A percentile compares a stretch with the other conserved stretches of the same genome.
These are phyloP conservation scores for Dactylellina cionopaga DNA, from an alignment of 2,329 filamentous ascomycete species.

Conservation along the genomic window DNA sequence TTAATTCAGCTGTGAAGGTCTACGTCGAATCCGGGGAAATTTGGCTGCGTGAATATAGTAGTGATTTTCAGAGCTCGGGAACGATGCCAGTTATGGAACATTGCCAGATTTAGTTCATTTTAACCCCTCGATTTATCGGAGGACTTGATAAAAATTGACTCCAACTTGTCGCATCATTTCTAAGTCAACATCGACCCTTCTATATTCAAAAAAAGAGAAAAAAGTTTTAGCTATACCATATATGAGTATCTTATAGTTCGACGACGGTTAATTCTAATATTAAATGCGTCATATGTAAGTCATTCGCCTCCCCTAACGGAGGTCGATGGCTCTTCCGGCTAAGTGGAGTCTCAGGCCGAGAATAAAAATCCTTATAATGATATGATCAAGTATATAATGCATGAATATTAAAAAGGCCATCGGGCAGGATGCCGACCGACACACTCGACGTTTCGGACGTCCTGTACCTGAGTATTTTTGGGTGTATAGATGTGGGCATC, in stretches of 20 bases:
- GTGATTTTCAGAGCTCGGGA: constrained; percentile 45
- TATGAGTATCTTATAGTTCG: background rate
- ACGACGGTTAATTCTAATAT: constrained; percentile 35
- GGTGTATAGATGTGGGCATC: constrained; percentile 11
- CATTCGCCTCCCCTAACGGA: constrained; percentile 19
- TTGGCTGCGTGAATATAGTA: constrained; percentile 20
- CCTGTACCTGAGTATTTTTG: constrained; percentile 49
- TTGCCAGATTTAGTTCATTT: constrained; percentile 23
- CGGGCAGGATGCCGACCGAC: constrained; percentile 32
- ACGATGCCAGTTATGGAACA: constrained; percentile 27
- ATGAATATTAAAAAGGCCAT: constrained; percentile 23
- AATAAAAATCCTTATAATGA: background rate
- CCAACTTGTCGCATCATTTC: constrained; percentile 31
- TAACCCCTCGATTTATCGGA: constrained; percentile 29
- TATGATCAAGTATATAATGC: constrained; percentile 22
- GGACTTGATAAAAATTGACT: background rate
- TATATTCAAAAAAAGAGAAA: constrained; percentile 1
- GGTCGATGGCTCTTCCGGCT: constrained; percentile 25
- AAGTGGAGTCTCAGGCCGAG: constrained; percentile 31
- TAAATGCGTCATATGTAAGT: constrained; percentile 49
- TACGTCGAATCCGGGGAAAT: constrained; percentile 17
- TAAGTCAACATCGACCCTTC: constrained; percentile 25
- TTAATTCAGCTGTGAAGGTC: constrained; percentile 3
- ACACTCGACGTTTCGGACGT: constrained; percentile 47
- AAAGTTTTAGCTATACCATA: background rate